Conservation (phyloP, 768 basidiomycete species). For the Baorangia bicolor region DNA sequence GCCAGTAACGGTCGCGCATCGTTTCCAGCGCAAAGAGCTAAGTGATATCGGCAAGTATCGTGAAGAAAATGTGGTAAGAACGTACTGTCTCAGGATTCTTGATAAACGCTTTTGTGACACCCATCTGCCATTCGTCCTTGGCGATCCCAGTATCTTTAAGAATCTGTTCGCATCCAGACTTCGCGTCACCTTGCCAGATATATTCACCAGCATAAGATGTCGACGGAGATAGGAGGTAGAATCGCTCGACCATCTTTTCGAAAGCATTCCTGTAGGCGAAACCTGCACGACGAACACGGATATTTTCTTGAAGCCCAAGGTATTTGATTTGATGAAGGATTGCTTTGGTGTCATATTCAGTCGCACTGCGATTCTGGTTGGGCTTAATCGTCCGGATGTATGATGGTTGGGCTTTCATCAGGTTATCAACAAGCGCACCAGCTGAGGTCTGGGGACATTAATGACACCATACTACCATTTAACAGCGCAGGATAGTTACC, state of each 20-base stretch:
- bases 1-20: conserved; percentile 99
- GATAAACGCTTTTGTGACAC: conserved; percentile 97
- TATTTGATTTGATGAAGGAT: conserved; percentile 99
- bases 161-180: conserved; percentile 90
- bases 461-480: neutral
- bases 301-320: conserved; percentile 97
- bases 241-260: conserved; percentile 98
- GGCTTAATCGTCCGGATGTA: conserved; percentile 99
- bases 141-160: conserved; percentile 94
- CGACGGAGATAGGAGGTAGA: conserved; percentile 91
- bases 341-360: conserved; percentile 93
- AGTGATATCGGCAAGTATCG: neutral
- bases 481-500: conserved; percentile 38
- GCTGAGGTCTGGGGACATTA: conserved; percentile 67
- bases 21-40: conserved; percentile 97
- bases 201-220: conserved; percentile 99
- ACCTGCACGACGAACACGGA: conserved; percentile 93
- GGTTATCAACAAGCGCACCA: conserved; percentile 91
- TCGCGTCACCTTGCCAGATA: conserved; percentile 89
- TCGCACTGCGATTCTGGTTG: conserved; percentile 90
- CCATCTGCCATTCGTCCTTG: conserved; percentile 99
- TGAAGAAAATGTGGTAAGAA: conserved; percentile 1
- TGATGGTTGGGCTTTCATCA: conserved; percentile 96
- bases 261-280: conserved; percentile 99
- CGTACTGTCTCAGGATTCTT: conserved; percentile 97